Evolutionary conservation across 441 rosid genomes (phyloP).

Genomic region (Adansonia gregorii): DNA sequence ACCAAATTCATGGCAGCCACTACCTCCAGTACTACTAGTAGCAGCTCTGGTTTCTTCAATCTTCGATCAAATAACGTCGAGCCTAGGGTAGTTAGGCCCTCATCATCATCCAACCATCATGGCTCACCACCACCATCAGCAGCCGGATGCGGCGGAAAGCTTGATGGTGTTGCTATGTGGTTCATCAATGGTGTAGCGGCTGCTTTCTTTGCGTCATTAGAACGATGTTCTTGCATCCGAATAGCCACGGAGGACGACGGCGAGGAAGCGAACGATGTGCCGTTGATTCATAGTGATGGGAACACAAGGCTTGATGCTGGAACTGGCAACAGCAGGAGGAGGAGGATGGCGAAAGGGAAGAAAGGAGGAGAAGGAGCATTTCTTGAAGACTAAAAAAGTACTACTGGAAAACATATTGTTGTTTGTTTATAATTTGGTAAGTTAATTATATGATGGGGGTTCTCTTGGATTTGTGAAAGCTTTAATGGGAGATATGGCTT

Average conservation of each 20-base stretch:
- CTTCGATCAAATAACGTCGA: slow-evolving; percentile 41
- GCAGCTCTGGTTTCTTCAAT: slow-evolving; percentile 47
- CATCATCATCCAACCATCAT: slow-evolving; percentile 35
- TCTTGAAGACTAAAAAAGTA: slow-evolving; percentile 24
- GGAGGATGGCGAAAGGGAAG: slow-evolving; percentile 49
- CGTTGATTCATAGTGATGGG: slow-evolving; percentile 57
- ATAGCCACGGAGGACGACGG: slow-evolving; percentile 60
- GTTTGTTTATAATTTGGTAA: slow-evolving; percentile 29
- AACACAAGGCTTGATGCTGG: slow-evolving; percentile 33
- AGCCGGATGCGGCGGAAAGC: slow-evolving; percentile 46
- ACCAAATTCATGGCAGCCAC: slow-evolving; percentile 47
- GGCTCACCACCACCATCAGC: slow-evolving; percentile 33
- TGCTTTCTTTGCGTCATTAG: slow-evolving; percentile 64
- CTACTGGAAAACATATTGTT: neutral
- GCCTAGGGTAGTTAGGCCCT: slow-evolving; percentile 38
- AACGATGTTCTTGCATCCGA: slow-evolving; percentile 68
- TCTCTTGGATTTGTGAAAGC: slow-evolving; percentile 7
- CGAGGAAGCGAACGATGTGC: slow-evolving; percentile 59
- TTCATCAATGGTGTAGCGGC: slow-evolving; percentile 54
- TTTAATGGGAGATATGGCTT: slow-evolving; percentile 17
- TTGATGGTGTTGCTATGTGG: slow-evolving; percentile 72
- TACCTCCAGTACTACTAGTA: slow-evolving; percentile 38
- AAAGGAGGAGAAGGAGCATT: slow-evolving; percentile 28
- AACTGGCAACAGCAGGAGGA: slow-evolving; percentile 24
- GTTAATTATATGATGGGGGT: neutral